A percentile compares a stretch with the other conserved stretches of the same genome.
These are phyloP conservation scores for Carex sylvatica DNA, from an alignment of 202 grass and related monocot genomes.

Conservation along the genomic window DNA sequence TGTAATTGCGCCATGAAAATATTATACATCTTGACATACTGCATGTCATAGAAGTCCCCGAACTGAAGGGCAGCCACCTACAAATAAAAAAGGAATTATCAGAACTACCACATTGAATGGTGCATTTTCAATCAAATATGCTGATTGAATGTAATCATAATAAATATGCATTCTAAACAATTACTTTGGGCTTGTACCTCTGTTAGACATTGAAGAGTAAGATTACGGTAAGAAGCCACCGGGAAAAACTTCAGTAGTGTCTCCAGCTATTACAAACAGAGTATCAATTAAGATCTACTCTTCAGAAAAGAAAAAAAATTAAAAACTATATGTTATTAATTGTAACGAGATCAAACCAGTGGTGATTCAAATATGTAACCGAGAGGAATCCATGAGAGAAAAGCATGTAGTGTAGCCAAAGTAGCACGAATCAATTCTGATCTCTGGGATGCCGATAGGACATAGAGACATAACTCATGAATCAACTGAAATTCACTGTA, in stretches of 20 bases:
- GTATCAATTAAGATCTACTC: conserved; percentile 17
- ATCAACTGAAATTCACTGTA: conserved; percentile 95
- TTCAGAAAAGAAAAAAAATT: conserved; percentile 15
- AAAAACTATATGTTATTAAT: conserved; percentile 16
- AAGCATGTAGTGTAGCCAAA: conserved; percentile 95
- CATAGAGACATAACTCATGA: conserved; percentile 98
- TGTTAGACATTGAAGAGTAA: conserved; percentile 96
- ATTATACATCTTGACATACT: conserved; percentile 99
- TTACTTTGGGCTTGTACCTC: conserved; percentile 53
- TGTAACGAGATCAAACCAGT: conserved; percentile 51
- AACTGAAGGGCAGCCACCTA: conserved; percentile 94
- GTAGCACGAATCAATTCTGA: conserved; percentile 92
- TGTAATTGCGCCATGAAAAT: conserved; percentile 94
- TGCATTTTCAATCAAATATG: conserved; percentile 24
- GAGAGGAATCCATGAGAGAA: conserved; percentile 97
- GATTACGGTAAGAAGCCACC: conserved; percentile 80
- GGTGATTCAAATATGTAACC: conserved; percentile 98
- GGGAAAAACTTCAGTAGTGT: conserved; percentile 95
- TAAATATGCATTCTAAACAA: background rate
- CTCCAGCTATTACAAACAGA: conserved; percentile 62
- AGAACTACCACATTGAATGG: background rate
- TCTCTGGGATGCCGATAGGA: conserved; percentile 93
- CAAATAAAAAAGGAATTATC: conserved; percentile 20
- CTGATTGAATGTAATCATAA: conserved; percentile 10
- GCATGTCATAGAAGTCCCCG: conserved; percentile 93